A percentile compares a stretch with the other conserved stretches of the same genome.
Evolutionary conservation across 805 yeast species (phyloP).

Genomic region (Pichia heedii): DNA sequence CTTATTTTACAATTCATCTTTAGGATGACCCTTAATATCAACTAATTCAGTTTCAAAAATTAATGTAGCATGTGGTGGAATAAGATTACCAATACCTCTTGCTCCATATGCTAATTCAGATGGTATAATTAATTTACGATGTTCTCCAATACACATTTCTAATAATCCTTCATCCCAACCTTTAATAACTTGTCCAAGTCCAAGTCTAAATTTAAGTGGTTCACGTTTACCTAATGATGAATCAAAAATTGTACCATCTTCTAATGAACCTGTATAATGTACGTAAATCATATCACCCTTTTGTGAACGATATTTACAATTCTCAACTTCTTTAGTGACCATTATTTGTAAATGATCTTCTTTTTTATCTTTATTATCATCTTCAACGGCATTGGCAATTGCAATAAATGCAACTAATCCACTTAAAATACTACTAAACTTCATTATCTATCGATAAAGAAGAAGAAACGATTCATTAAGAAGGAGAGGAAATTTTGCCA

Average conservation of each 20-base stretch:
- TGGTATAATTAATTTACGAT: conserved; percentile 73
- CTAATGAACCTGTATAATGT: conserved; percentile 69
- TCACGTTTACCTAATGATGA: conserved; percentile 52
- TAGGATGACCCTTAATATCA: conserved; percentile 28
- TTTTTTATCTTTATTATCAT: neutral
- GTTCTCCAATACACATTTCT: conserved; percentile 85
- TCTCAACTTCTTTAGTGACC: conserved; percentile 26
- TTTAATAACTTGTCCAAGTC: conserved; percentile 67
- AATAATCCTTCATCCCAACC: conserved; percentile 89
- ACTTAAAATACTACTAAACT: neutral
- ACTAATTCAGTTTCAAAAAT: conserved; percentile 58
- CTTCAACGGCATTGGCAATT: neutral
- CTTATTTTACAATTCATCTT: conserved; percentile 17
- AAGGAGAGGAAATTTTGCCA: too few relatives aligned
- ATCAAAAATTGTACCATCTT: conserved; percentile 67
- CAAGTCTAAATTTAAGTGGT: conserved; percentile 69
- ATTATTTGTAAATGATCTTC: conserved; percentile 21
- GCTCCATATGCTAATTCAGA: conserved; percentile 70
- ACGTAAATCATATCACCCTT: conserved; percentile 64
- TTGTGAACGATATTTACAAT: conserved; percentile 47
- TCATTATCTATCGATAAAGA: neutral
- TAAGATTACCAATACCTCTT: conserved; percentile 56
- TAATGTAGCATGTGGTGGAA: conserved; percentile 72
- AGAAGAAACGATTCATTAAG: neutral
- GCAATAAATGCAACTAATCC: neutral